A percentile compares a stretch with the other conserved stretches of the same genome.
These are phyloP conservation scores for Annulohypoxylon truncatum DNA, from an alignment of 2,329 filamentous ascomycete species.

Conservation along the genomic window DNA sequence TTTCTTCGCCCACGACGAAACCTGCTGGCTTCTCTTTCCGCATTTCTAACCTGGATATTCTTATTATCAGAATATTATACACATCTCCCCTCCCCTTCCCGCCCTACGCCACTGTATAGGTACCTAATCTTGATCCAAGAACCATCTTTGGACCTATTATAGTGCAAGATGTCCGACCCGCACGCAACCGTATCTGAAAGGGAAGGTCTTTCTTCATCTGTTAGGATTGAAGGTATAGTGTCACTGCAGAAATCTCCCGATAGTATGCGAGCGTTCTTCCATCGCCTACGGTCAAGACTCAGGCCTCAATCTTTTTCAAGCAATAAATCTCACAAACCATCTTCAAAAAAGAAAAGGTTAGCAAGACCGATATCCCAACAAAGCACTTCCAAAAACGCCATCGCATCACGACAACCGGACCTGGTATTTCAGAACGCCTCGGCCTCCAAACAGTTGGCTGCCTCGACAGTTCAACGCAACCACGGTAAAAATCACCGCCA, in stretches of 20 bases:
- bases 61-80: not conserved
- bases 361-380: not conserved
- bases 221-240: not conserved
- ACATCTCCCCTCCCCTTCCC: not conserved
- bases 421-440: not conserved
- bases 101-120: not conserved
- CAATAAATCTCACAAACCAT: not conserved
- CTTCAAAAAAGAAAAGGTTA: not conserved
- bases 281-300: conserved; percentile 2
- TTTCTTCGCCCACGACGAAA: not conserved
- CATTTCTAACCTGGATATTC: not conserved
- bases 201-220: not conserved
- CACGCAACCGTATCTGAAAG: not conserved
- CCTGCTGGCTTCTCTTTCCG: not conserved
- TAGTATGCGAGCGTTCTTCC: not conserved
- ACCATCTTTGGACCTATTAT: not conserved
- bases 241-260: not conserved
- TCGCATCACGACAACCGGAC: not conserved
- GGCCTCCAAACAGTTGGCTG: not conserved
- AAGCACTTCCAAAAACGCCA: not conserved
- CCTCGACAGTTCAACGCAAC: not conserved
- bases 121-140: not conserved
- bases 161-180: not conserved
- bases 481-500: not conserved
- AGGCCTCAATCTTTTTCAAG: not conserved